phyloP scores from a whole-genome alignment of 2,329 filamentous ascomycete genomes.

The Penicillium rolfsii region DNA sequence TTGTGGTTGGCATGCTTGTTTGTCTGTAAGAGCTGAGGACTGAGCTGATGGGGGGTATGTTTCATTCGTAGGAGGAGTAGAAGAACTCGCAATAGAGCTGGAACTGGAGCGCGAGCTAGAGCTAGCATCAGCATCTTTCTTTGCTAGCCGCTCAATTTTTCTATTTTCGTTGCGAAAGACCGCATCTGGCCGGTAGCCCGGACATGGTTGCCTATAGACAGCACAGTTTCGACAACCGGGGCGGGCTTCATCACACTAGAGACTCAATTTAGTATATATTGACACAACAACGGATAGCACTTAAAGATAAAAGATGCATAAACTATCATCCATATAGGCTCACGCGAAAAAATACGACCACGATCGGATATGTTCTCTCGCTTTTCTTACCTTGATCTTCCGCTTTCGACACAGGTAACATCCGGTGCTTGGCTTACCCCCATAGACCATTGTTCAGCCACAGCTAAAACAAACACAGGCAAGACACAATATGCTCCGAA shows the following conservation, averaged over 20 bases:
- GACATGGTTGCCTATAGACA: constrained; percentile 42
- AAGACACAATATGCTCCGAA: background rate
- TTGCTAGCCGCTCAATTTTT: constrained; percentile 35
- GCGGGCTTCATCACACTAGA: constrained; percentile 43
- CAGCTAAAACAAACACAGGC: background rate
- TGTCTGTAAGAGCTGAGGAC: constrained; percentile 4
- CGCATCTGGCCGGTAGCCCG: constrained; percentile 41
- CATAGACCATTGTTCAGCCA: constrained; percentile 44
- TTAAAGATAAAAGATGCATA: background rate
- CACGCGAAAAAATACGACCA: background rate
- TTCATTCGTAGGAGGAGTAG: constrained; percentile 11
- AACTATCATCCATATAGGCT: background rate
- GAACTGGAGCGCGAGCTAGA: background rate
- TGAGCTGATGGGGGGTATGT: constrained; percentile 4
- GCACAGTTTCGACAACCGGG: constrained; percentile 43
- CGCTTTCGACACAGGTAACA: constrained; percentile 46
- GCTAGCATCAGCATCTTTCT: constrained; percentile 19
- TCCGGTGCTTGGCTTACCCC: constrained; percentile 45
- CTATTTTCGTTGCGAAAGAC: constrained; percentile 42
- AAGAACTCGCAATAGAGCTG: constrained; percentile 5
- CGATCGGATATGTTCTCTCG: constrained; percentile 8
- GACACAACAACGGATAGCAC: background rate
- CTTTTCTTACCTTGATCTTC: constrained; percentile 43
- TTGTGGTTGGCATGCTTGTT: background rate
- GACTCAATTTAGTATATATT: constrained; percentile 6